Base-by-base conservation (phyloP, 345 rosid species). In the Melaleuca alternifolia region DNA sequence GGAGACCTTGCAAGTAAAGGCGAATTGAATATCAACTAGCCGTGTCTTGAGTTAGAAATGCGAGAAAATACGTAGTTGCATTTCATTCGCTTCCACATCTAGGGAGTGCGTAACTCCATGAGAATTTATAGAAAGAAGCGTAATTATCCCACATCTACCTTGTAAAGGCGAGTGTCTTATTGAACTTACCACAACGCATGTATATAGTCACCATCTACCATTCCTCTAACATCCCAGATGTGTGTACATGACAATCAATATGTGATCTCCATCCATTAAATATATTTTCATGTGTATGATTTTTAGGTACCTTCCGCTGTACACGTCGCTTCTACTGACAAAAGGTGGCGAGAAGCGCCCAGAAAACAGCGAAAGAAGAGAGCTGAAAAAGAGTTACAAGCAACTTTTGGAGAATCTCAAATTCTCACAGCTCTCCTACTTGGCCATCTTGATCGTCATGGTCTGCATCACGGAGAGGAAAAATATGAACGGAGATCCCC, bases 261-360 rank as follows among this genome's bases (percentile, higher is more conserved):
- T n/a, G n/a, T 54, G 59, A 54, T 56, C n/a, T 56, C 71, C 71
- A 61, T 61, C 37, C 71, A 61, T n/a, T n/a, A 61, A 61, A n/a
- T 61, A 61, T 6, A 61, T 7, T n/a, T 61, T 1, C 11, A 26
- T 28, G 71, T 61, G 71, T 33, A 59, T 84, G 37, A 84, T 85
- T 5, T 82, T 21, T 48, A 89, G 92, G 93, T 91, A 89, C 50
- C 92, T 92, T 62, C 92, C 92, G 10, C 93, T 92, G 2, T 89
- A 92, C 28, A 86, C 92, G 7, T 86, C 89, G 2, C 90, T 88
- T 56, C 28, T 87, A 10, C 89, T 91, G 3, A 52, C 37, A 48
- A 89, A 51, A 13, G 37, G 54, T 10, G 86, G 85, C 10, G 76
- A 54, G 33, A 26, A 81, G 51, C 56, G 26, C 11, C 28, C 52